phyloP scores from a whole-genome alignment of 176 grass and related monocot genomes.

The Avena atlantica region DNA sequence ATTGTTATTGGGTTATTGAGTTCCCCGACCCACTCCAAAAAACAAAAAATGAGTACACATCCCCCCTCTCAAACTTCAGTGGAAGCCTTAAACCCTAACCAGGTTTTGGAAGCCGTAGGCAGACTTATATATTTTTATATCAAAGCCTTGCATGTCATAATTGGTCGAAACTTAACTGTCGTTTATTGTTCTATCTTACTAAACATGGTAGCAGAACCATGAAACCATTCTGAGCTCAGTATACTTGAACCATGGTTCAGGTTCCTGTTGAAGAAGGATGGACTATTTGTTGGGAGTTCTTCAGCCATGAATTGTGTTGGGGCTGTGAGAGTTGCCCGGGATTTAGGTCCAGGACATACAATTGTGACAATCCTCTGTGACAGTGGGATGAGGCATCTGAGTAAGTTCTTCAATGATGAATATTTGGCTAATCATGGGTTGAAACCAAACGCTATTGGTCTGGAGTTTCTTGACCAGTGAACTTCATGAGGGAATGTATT shows the following conservation, averaged over 20 bases:
- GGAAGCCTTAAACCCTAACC: slow-evolving; percentile 5
- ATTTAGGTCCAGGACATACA: slow-evolving; percentile 92
- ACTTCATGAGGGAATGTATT: slow-evolving; percentile 9
- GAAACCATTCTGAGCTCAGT: slow-evolving; percentile 33
- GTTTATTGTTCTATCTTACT: slow-evolving; percentile 19
- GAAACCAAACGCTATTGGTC: slow-evolving; percentile 56
- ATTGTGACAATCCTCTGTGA: slow-evolving; percentile 93
- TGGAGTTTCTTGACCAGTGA: slow-evolving; percentile 71
- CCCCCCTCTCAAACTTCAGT: neutral
- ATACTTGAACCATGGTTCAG: slow-evolving; percentile 51
- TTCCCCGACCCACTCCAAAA: neutral
- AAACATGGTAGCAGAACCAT: neutral
- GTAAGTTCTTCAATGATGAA: slow-evolving; percentile 89
- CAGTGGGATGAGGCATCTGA: slow-evolving; percentile 94
- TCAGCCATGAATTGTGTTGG: slow-evolving; percentile 98
- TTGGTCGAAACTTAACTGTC: neutral
- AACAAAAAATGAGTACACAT: neutral
- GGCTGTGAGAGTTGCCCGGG: slow-evolving; percentile 71
- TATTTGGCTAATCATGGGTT: slow-evolving; percentile 85
- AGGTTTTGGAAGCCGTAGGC: slow-evolving; percentile 22
- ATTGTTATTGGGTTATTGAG: slow-evolving; percentile 7
- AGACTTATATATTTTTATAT: neutral
- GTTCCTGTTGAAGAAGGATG: slow-evolving; percentile 91
- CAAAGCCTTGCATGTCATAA: neutral
- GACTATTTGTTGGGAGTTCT: slow-evolving; percentile 91